Evolutionary conservation across 75 land plant genomes (phyloP).

Genomic region (Cryptomeria japonica): DNA sequence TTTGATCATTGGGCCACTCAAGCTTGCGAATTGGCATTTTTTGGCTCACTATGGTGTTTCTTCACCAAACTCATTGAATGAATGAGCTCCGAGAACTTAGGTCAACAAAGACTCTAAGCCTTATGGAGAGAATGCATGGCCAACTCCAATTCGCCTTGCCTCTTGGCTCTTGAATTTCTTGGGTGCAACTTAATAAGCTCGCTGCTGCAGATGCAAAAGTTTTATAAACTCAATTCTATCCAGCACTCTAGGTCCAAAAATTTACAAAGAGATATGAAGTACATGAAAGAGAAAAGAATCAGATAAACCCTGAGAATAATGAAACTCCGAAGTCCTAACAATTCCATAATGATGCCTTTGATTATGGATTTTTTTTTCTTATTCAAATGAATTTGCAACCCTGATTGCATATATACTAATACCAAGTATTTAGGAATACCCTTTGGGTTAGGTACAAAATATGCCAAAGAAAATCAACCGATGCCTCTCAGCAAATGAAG

Average conservation of each 20-base stretch:
- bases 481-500: background rate
- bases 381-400: background rate
- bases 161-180: no score
- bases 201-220: no score
- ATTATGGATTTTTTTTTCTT: background rate
- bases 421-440: background rate
- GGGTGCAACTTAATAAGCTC: no score
- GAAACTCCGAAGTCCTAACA: background rate
- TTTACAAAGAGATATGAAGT: background rate
- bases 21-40: no score
- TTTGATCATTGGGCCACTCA: background rate
- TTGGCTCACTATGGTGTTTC: no score
- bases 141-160: no score
- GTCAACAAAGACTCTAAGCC: no score
- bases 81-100: no score
- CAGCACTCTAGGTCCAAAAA: no score
- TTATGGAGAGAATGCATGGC: no score
- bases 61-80: no score
- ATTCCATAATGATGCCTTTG: background rate
- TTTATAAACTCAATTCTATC: no score
- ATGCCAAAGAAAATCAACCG: background rate
- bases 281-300: background rate
- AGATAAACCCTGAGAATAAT: background rate
- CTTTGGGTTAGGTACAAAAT: background rate
- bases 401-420: background rate